Conservation (phyloP, 805 yeast genomes). For the Starmerella potacharoeniae region DNA sequence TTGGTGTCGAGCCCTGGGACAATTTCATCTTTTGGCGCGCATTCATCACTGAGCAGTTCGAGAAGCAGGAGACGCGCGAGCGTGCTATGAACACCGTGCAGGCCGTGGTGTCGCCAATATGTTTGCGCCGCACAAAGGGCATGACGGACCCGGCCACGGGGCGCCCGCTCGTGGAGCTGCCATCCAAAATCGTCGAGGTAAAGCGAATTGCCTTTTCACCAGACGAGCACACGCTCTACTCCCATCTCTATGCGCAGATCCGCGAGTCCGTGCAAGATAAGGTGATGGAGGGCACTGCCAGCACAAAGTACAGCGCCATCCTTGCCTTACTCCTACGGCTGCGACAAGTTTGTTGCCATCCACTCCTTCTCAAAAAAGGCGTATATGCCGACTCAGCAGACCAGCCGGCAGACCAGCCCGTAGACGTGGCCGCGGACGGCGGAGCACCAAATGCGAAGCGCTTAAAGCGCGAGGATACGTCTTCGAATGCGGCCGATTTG, state of each 20-base stretch:
- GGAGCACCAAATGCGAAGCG: not conserved
- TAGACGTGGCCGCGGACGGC: not conserved
- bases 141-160: constrained; percentile 63
- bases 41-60: constrained; percentile 74
- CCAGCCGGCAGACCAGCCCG: not conserved
- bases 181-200: constrained; percentile 59
- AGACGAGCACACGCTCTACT: constrained; percentile 54
- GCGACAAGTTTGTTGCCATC: constrained; percentile 82
- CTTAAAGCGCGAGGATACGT: constrained; percentile 1
- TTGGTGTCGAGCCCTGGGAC: constrained; percentile 82
- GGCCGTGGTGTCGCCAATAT: constrained; percentile 69
- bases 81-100: constrained; percentile 70
- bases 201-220: constrained; percentile 57
- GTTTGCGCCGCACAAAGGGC: constrained; percentile 72
- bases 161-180: constrained; percentile 58
- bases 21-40: constrained; percentile 78
- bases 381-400: constrained; percentile 6
- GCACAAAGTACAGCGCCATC: constrained; percentile 65
- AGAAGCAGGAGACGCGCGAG: constrained; percentile 52
- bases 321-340: constrained; percentile 72
- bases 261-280: constrained; percentile 32
- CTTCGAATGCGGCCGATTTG: constrained; percentile 2
- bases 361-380: constrained; percentile 44
- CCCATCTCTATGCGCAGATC: constrained; percentile 58
- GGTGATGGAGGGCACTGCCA: constrained; percentile 47